phyloP scores from a whole-genome alignment of 176 grass and related monocot species.

The Oropetium thomaeum region DNA sequence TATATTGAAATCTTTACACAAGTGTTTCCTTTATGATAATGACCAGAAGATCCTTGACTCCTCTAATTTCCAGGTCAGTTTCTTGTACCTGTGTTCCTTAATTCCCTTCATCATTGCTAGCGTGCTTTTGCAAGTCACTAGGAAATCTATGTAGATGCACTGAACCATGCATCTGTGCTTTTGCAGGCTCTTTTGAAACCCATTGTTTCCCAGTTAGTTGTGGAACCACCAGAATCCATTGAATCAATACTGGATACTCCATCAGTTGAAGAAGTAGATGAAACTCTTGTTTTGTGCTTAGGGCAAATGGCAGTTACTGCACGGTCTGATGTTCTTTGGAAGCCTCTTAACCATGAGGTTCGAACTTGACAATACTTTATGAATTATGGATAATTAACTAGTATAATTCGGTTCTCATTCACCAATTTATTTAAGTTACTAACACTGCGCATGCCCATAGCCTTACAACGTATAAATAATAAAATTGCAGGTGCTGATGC shows the following conservation, averaged over 20 bases:
- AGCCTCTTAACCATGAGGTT: slow-evolving; percentile 96
- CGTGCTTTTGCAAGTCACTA: slow-evolving; percentile 8
- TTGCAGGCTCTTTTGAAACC: slow-evolving; percentile 70
- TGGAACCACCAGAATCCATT: slow-evolving; percentile 49
- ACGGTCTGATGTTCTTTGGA: slow-evolving; percentile 84
- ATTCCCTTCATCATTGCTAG: not conserved
- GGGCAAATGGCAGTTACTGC: slow-evolving; percentile 95
- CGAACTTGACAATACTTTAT: slow-evolving; percentile 10
- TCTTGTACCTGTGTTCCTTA: not conserved
- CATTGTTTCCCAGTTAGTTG: slow-evolving; percentile 62
- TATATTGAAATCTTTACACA: slow-evolving; percentile 74
- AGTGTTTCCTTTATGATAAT: slow-evolving; percentile 85
- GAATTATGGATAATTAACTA: slow-evolving; percentile 2
- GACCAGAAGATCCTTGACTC: slow-evolving; percentile 82
- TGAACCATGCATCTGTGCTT: slow-evolving; percentile 1
- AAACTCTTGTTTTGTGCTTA: slow-evolving; percentile 65
- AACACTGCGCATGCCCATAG: no score
- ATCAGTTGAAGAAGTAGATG: slow-evolving; percentile 76
- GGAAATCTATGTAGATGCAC: not conserved
- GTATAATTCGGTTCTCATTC: not conserved
- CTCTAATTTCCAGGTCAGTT: slow-evolving; percentile 74
- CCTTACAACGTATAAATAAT: not conserved
- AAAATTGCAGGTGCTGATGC: slow-evolving; percentile 75
- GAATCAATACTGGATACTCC: slow-evolving; percentile 38
- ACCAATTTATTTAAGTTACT: no score